phyloP scores from a whole-genome alignment of 148 eudicot genomes.

The Cornus kousa region DNA sequence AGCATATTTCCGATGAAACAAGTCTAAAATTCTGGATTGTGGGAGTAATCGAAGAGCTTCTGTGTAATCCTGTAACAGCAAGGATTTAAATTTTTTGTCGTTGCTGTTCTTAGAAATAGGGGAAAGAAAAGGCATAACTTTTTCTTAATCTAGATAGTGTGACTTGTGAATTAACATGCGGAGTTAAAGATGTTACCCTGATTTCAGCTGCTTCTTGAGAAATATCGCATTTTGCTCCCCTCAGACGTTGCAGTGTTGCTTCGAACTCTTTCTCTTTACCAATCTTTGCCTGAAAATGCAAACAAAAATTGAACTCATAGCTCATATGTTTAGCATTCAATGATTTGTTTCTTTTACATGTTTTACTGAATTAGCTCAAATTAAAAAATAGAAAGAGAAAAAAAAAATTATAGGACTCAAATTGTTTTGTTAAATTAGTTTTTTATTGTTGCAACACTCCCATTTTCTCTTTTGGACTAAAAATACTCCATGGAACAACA shows the following conservation, averaged over 20 bases:
- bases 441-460: too few species aligned
- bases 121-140: background rate
- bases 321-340: too few species aligned
- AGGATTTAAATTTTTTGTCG: background rate
- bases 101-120: background rate
- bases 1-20: slow-evolving; percentile 58
- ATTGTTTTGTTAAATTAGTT: too few species aligned
- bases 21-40: slow-evolving; percentile 26
- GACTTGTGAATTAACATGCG: background rate
- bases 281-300: slow-evolving; percentile 31
- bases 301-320: background rate
- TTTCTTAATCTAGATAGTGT: background rate
- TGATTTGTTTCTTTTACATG: too few species aligned
- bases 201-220: slow-evolving; percentile 57
- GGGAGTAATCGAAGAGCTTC: slow-evolving; percentile 29
- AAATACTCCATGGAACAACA: background rate
- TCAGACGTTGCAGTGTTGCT: slow-evolving; percentile 29
- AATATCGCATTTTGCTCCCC: slow-evolving; percentile 27
- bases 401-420: too few species aligned
- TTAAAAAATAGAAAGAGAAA: background rate
- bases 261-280: slow-evolving; percentile 26
- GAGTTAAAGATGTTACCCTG: slow-evolving; percentile 31
- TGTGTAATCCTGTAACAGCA: slow-evolving; percentile 38
- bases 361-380: background rate
- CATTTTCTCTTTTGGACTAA: background rate